These are phyloP conservation scores for Fusarium floridanum DNA, from an alignment of 2,329 filamentous ascomycete species.

Conservation along the genomic window DNA sequence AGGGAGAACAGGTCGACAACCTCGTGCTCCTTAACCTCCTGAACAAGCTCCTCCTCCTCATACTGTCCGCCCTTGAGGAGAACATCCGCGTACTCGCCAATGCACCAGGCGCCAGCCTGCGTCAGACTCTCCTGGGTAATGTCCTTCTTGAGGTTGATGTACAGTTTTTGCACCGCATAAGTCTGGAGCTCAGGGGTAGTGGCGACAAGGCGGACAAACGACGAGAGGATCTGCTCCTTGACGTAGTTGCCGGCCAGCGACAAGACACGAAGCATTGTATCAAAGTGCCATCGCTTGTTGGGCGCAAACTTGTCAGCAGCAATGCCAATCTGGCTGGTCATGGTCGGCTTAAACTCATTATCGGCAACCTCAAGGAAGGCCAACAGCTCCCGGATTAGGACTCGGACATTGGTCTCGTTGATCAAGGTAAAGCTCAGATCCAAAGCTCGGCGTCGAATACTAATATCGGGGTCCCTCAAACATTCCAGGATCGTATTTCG, in stretches of 20 bases:
- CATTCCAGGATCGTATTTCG: conserved; percentile 98
- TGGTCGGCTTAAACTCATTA: conserved; percentile 97
- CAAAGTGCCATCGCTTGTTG: conserved; percentile 98
- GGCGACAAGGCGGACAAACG: conserved; percentile 94
- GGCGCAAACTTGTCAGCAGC: conserved; percentile 96
- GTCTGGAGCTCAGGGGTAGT: conserved; percentile 95
- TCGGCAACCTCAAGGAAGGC: conserved; percentile 97
- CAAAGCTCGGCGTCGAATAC: conserved; percentile 93
- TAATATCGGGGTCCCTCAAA: conserved; percentile 96
- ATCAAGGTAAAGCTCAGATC: conserved; percentile 98
- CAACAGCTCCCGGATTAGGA: conserved; percentile 91
- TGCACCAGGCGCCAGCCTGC: conserved; percentile 94
- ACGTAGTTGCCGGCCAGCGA: conserved; percentile 96
- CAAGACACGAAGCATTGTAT: conserved; percentile 95
- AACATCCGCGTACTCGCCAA: conserved; percentile 95
- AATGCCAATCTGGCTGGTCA: conserved; percentile 98
- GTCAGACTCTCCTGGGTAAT: conserved; percentile 98
- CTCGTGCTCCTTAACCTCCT: conserved; percentile 85
- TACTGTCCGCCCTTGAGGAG: conserved; percentile 91
- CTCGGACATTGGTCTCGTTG: conserved; percentile 95
- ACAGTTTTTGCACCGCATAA: conserved; percentile 96
- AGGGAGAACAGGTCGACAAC: conserved; percentile 92
- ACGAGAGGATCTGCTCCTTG: conserved; percentile 97
- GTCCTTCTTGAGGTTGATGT: conserved; percentile 90
- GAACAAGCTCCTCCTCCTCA: conserved; percentile 91